phyloP scores from a whole-genome alignment of 2,329 filamentous ascomycete genomes.

The Cordyceps javanica region DNA sequence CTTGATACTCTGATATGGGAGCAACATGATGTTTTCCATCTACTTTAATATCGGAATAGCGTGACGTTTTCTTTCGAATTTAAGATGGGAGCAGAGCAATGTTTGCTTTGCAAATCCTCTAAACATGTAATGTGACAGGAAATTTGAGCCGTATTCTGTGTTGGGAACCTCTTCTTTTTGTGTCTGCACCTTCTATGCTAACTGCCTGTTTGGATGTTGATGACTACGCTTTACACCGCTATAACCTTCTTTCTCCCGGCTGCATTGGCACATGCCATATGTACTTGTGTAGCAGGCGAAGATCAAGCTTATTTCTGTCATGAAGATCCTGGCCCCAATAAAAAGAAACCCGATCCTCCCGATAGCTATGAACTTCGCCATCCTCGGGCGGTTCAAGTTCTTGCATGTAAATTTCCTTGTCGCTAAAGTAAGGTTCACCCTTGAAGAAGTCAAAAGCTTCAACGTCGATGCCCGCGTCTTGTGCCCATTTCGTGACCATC shows the following conservation, averaged over 20 bases:
- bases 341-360: not conserved
- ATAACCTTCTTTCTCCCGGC: conserved; percentile 1
- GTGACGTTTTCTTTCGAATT: too few relatives aligned
- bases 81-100: too few relatives aligned
- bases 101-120: too few relatives aligned
- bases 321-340: not conserved
- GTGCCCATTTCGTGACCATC: not conserved
- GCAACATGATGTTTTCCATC: too few relatives aligned
- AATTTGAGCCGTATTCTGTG: too few relatives aligned
- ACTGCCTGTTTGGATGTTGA: too few relatives aligned
- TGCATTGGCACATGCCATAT: conserved; percentile 4
- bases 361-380: not conserved
- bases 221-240: not conserved
- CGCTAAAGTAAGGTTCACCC: not conserved
- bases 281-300: not conserved
- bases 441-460: not conserved
- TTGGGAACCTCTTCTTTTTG: too few relatives aligned
- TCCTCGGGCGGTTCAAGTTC: not conserved
- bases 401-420: not conserved
- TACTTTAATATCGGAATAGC: too few relatives aligned
- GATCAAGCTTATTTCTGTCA: not conserved
- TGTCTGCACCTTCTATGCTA: too few relatives aligned
- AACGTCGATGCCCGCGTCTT: not conserved
- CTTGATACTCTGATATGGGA: too few relatives aligned
- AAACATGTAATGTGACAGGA: too few relatives aligned